Base-by-base conservation (phyloP, 805 yeast genomes). In the Candida dendrica region DNA sequence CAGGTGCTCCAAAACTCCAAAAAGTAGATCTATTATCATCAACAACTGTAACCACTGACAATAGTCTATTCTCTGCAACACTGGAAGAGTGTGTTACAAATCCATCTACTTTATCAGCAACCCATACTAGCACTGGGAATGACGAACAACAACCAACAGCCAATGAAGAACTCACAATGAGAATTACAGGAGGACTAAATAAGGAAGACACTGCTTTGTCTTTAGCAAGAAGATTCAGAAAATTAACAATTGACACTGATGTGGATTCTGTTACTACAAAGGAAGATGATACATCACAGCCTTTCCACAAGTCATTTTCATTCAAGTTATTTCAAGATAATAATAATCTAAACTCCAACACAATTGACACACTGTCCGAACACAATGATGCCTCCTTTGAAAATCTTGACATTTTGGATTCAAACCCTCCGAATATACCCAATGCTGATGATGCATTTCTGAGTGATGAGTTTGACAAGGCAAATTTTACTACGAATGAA, bases 321-420 rank as follows among this genome's bases (percentile, higher is more conserved):
- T 34, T 42, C 13, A 38, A 29, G 29, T 24, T 42, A 6, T 20
- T 34, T 18, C 24, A 34, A 22, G 29, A 27, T 14, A 20, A 20
- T 22, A n/a, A 27, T 4, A 14, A 11, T 17, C 26, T 4, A 3
- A 36, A 27, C 15, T 27, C 10, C 8, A 27, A 27, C 10, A 8
- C 9, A 27, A 11, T 5, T 27, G 30, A 34, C 2, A 10, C 43
- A 10, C 19, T 31, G 15, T 40, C 41, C 16, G 45, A 38, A 3
- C 40, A 50, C 2, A 40, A 42, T 2, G 56, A 54, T 9, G 48
- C 37, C 2, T 51, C 59, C 10, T 46, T 36, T 36, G 58, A 54
- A 14, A 48, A 50, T 13, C 27, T 48, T 27, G 60, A 56, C 31
- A 56, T 56, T 3, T 50, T 56, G 19, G 59, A 56, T 32, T 5